Conservation (phyloP, 2,329 filamentous ascomycete genomes). For the Penicillium sp. region DNA sequence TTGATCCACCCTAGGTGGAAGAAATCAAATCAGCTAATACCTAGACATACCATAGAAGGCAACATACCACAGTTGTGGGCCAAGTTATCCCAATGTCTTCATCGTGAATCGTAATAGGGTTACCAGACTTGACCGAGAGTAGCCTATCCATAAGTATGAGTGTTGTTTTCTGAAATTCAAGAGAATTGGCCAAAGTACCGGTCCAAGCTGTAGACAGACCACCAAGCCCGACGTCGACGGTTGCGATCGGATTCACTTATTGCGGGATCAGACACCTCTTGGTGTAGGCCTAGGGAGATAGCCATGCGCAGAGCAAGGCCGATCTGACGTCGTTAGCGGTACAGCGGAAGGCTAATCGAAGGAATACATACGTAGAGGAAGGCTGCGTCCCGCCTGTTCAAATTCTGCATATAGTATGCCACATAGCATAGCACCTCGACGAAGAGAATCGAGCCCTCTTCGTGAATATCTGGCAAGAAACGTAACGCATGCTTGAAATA, state of each 20-base stretch:
- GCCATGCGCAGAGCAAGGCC: slow-evolving; percentile 59
- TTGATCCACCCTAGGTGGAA: slow-evolving; percentile 16
- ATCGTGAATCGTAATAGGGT: slow-evolving; percentile 56
- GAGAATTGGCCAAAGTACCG: slow-evolving; percentile 27
- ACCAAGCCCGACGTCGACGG: slow-evolving; percentile 55
- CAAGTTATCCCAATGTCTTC: slow-evolving; percentile 52
- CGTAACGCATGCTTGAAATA: slow-evolving; percentile 55
- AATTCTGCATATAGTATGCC: slow-evolving; percentile 59
- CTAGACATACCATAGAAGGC: not conserved
- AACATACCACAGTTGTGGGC: slow-evolving; percentile 33
- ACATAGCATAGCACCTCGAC: slow-evolving; percentile 57
- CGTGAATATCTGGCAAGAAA: slow-evolving; percentile 56
- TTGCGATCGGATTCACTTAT: slow-evolving; percentile 49
- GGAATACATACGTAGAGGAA: slow-evolving; percentile 49
- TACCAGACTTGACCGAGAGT: slow-evolving; percentile 55
- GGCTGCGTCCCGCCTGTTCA: slow-evolving; percentile 56
- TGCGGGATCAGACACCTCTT: slow-evolving; percentile 47
- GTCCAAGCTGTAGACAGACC: slow-evolving; percentile 58
- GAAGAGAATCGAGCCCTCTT: slow-evolving; percentile 55
- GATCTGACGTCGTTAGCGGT: slow-evolving; percentile 34
- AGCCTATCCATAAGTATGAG: slow-evolving; percentile 35
- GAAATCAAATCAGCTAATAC: slow-evolving; percentile 1
- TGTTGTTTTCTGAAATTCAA: not conserved
- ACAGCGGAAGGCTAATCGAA: not conserved
- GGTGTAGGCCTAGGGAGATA: slow-evolving; percentile 57